Evolutionary conservation across 805 yeast genomes (phyloP), one percentile per base, ranked within the genome.

Genomic region (Kuraishia ogatae): DNA sequence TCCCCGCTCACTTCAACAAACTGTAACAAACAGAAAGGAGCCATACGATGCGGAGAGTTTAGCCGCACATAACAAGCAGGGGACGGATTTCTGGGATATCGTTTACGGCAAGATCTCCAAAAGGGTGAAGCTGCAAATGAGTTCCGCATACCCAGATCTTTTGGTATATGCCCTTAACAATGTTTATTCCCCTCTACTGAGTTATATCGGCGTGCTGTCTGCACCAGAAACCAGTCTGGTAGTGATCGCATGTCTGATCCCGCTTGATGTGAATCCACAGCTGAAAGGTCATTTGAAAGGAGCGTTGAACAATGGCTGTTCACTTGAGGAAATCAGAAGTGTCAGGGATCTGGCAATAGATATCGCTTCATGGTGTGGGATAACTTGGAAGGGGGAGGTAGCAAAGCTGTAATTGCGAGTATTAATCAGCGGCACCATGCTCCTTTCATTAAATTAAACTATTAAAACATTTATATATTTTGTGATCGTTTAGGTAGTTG

Each of bases 181-280:
- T 64, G 92, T 87, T 17, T 92, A 92, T 65, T 81, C 89, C 0
- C 90, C 96, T 4, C 69, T 92, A 39, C 75, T 92, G 57, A 85
- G 96, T 21, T 86, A 71, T 66, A 79, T 83, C 19, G 84, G 76
- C 2, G 76, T 89, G 1, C 69, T 92, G 28, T 64, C 75, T 2
- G 83, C 87, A 1, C 76, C 74, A 59, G 96, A 90, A 59, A 86
- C 97, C 1, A 83, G 93, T 35, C 65, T 89, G 56, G 84, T 89
- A 35, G 82, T 92, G 1, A 80, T 92, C 19, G 84, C 96, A 0
- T 78, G 93, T 58, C 75, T 92, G 60, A 83, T 92, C 11, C 97
- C 97, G 1, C 97, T 89, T 65, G 96, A 92, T 67, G 97, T 92
- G 11, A 89, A 88, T 61, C 96, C 97, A 0, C 97, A 92, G 63